Conservation (phyloP, 1,139 yeast species). For the Hyphopichia khmerensis region DNA sequence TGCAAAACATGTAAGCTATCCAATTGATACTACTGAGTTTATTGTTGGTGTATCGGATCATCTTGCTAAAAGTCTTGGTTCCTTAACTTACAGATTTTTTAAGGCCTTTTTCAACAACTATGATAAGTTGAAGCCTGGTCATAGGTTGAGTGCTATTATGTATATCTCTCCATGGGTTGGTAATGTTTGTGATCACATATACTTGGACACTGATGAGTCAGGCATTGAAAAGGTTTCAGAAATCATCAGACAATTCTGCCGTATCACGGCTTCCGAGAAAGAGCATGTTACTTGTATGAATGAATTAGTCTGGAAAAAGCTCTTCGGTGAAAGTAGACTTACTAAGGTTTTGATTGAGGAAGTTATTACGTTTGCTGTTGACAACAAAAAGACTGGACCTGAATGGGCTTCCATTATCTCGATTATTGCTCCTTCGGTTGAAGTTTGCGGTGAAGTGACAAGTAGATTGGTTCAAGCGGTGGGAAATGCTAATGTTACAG, state of each 20-base stretch:
- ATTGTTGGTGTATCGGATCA: constrained; percentile 60
- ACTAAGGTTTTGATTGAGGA: constrained; percentile 66
- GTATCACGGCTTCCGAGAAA: constrained; percentile 55
- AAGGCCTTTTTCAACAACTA: constrained; percentile 60
- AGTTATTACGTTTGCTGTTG: constrained; percentile 70
- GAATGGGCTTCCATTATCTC: constrained; percentile 66
- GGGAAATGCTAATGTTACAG: constrained; percentile 47
- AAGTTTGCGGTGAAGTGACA: constrained; percentile 68
- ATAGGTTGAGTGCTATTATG: constrained; percentile 42
- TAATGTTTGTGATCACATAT: constrained; percentile 61
- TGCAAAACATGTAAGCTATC: constrained; percentile 68
- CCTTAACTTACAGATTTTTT: constrained; percentile 61
- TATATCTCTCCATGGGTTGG: constrained; percentile 79
- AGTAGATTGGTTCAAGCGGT: constrained; percentile 51
- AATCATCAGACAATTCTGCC: constrained; percentile 62
- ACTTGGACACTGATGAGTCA: constrained; percentile 47
- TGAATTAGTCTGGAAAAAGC: constrained; percentile 67
- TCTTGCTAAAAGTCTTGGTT: constrained; percentile 57
- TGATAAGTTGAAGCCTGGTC: constrained; percentile 37
- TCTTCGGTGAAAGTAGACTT: constrained; percentile 62
- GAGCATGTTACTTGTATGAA: constrained; percentile 34
- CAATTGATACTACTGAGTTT: constrained; percentile 66
- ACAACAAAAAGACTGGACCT: constrained; percentile 69
- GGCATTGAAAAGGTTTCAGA: constrained; percentile 66
- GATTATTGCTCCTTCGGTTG: constrained; percentile 70